phyloP scores from a whole-genome alignment of 331 rosid species.

The Cydonia oblonga region DNA sequence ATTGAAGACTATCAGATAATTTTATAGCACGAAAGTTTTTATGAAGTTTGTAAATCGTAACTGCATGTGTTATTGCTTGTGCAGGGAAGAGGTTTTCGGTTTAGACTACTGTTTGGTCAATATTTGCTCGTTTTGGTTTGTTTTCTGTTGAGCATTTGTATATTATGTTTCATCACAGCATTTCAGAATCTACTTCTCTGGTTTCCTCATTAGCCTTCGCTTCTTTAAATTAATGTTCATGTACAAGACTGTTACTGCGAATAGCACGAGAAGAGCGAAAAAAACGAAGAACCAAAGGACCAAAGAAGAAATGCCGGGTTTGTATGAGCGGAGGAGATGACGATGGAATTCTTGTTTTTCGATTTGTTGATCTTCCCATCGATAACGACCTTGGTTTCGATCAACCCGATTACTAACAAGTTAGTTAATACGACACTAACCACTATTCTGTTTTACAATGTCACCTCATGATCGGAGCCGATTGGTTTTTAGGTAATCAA shows the following conservation, averaged over 20 bases:
- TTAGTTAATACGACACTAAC: neutral
- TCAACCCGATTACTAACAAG: neutral
- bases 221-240: neutral
- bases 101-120: conserved; percentile 18
- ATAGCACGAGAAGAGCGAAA: too few relatives aligned
- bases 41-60: conserved; percentile 26
- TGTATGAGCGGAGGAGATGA: too few relatives aligned
- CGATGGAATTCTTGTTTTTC: neutral
- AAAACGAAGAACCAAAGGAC: too few relatives aligned
- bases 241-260: too few relatives aligned
- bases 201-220: neutral
- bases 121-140: conserved; percentile 19
- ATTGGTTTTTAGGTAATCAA: neutral
- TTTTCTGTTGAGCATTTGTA: neutral
- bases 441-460: too few relatives aligned
- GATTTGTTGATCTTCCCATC: neutral
- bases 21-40: neutral
- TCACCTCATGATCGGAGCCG: neutral
- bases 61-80: conserved; percentile 26
- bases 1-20: conserved; percentile 22
- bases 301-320: too few relatives aligned
- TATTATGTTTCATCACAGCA: neutral
- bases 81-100: conserved; percentile 33
- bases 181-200: neutral
- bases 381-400: neutral